phyloP scores from a whole-genome alignment of 2,329 filamentous ascomycete genomes.

The Capronia coronata region DNA sequence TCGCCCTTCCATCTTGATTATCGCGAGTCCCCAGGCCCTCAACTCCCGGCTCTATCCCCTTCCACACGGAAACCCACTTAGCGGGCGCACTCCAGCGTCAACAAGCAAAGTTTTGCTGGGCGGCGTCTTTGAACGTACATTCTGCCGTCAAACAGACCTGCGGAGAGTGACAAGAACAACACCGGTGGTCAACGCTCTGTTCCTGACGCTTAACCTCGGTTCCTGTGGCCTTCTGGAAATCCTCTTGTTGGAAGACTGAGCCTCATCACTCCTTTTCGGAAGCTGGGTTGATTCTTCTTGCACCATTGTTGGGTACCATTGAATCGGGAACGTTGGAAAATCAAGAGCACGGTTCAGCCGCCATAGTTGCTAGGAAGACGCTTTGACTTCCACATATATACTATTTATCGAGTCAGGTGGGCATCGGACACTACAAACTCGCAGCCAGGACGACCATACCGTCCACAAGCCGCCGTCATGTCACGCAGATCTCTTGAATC shows the following conservation, averaged over 20 bases:
- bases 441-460: conserved; percentile 1
- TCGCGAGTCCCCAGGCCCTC: too few species aligned
- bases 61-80: too few species aligned
- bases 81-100: too few species aligned
- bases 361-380: background rate
- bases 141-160: too few species aligned
- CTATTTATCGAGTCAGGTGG: background rate
- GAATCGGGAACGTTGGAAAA: background rate
- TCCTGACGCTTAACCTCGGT: too few species aligned
- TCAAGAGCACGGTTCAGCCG: background rate
- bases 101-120: too few species aligned
- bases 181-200: too few species aligned
- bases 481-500: conserved; percentile 47
- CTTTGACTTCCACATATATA: background rate
- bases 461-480: conserved; percentile 22
- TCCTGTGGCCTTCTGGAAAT: background rate
- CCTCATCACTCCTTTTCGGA: background rate
- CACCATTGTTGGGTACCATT: background rate
- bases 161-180: too few species aligned
- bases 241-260: background rate
- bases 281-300: background rate
- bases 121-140: too few species aligned
- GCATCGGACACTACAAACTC: background rate
- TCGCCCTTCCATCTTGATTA: background rate
- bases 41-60: too few species aligned